Conservation (phyloP, 2,329 filamentous ascomycete genomes). For the Tolypocladium paradoxum region DNA sequence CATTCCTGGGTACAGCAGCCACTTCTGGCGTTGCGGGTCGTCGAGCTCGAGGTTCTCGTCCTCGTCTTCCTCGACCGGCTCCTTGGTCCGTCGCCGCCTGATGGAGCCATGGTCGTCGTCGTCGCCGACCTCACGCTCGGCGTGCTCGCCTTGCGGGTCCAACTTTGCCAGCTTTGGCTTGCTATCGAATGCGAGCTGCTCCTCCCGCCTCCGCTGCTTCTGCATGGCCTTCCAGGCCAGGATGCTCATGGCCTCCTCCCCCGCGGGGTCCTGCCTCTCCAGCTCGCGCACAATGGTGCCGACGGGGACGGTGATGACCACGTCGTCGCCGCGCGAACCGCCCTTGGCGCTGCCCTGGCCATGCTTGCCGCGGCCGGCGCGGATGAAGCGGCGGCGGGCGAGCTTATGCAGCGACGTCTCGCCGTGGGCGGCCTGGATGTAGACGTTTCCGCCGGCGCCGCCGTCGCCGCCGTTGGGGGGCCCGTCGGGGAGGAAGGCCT, state of each 20-base stretch:
- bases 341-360: constrained; percentile 64
- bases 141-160: background rate
- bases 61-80: constrained; percentile 12
- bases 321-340: constrained; percentile 74
- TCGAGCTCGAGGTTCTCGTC: constrained; percentile 29
- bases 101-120: constrained; percentile 2
- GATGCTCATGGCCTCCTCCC: constrained; percentile 43
- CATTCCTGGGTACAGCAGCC: constrained; percentile 76
- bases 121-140: constrained; percentile 3
- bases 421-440: constrained; percentile 84
- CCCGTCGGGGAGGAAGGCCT: constrained; percentile 80
- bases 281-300: constrained; percentile 85
- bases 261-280: constrained; percentile 63
- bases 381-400: constrained; percentile 62
- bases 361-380: constrained; percentile 65
- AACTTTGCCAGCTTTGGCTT: constrained; percentile 8
- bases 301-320: constrained; percentile 82
- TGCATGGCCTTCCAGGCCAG: constrained; percentile 19
- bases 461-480: constrained; percentile 93
- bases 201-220: constrained; percentile 20
- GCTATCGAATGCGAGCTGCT: constrained; percentile 23
- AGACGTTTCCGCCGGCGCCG: constrained; percentile 81
- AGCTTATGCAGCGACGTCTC: constrained; percentile 93
- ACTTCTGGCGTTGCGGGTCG: constrained; percentile 55
- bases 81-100: constrained; percentile 2